Evolutionary conservation across 371 early-diverging fungal genomes (phyloP).

Genomic region (Mortierella sp.): DNA sequence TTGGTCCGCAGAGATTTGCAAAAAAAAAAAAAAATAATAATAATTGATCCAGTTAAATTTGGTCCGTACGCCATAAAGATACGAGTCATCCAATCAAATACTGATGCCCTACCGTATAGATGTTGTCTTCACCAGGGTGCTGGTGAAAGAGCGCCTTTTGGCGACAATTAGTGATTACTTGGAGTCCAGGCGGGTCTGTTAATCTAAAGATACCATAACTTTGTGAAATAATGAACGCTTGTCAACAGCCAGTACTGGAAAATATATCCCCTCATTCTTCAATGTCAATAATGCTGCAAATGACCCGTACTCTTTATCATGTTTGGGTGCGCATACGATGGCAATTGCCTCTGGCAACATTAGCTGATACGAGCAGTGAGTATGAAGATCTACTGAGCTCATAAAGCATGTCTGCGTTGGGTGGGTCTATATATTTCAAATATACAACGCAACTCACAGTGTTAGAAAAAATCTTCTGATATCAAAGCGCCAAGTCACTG

Average conservation of each 20-base stretch:
- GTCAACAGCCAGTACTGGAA: neutral
- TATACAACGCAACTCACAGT: neutral
- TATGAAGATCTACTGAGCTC: slow-evolving; percentile 93
- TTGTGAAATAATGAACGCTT: neutral
- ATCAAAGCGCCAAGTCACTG: no score
- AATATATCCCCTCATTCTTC: neutral
- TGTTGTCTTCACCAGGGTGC: slow-evolving; percentile 75
- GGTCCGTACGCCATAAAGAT: neutral
- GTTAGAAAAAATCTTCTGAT: neutral
- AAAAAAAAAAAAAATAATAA: neutral
- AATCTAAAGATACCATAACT: slow-evolving; percentile 89
- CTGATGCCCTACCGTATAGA: slow-evolving; percentile 69
- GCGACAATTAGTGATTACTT: slow-evolving; percentile 81
- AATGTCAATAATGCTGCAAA: neutral
- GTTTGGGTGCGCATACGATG: slow-evolving; percentile 88
- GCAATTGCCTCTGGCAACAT: slow-evolving; percentile 96
- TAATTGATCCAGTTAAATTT: neutral
- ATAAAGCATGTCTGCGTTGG: slow-evolving; percentile 95
- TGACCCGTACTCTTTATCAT: slow-evolving; percentile 71
- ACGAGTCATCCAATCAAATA: neutral
- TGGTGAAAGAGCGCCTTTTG: slow-evolving; percentile 85
- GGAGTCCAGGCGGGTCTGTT: slow-evolving; percentile 91
- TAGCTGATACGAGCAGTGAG: slow-evolving; percentile 92
- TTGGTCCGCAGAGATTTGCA: neutral
- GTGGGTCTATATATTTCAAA: slow-evolving; percentile 78